Evolutionary conservation across 129 eudicot species (phyloP), one percentile per base, ranked within the genome.

Genomic region (Oenanthe sinensis): DNA sequence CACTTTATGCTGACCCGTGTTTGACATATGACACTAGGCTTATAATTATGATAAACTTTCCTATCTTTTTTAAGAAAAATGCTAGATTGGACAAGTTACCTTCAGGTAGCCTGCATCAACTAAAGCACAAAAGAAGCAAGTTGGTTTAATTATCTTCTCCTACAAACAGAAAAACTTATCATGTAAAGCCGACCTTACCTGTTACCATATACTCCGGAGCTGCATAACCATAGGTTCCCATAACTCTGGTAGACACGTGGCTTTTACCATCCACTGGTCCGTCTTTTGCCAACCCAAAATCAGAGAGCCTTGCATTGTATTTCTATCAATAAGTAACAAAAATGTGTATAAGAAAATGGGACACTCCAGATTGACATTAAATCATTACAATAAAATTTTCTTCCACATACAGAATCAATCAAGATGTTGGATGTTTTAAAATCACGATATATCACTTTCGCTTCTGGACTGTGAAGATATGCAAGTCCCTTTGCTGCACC

Each of bases 151-250:
- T 71, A 71, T 71, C 75, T 71, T 71, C 75, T 71, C 28, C 19
- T 71, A 71, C 28, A 40, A 71, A 19, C 49, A 17, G 75, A 71
- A 22, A 71, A 72, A 72, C 33, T 1, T 26, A 67, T 67, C 39
- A 67, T 67, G 72, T 67, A 67, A 30, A 67, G 72, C 43, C 72
- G 11, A 67, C 52, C 15, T 79, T 75, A 95, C 98, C 97, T 77
- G 98, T 95, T 46, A 93, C 93, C 89, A 90, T 88, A 82, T 95
- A 95, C 84, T 95, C 97, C 0, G 96, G 97, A 71, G 98, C 97
- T 49, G 98, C 98, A 81, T 91, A 94, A 75, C 98, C 97, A 77
- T 88, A 89, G 17, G 97, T 94, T 16, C 98, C 98, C 97, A 94
- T 91, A 42, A 94, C 90, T 82, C 98, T 87, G 39, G 98, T 95